phyloP scores from a whole-genome alignment of 495 filamentous ascomycete genomes.

The Aspergillus baeticus region DNA sequence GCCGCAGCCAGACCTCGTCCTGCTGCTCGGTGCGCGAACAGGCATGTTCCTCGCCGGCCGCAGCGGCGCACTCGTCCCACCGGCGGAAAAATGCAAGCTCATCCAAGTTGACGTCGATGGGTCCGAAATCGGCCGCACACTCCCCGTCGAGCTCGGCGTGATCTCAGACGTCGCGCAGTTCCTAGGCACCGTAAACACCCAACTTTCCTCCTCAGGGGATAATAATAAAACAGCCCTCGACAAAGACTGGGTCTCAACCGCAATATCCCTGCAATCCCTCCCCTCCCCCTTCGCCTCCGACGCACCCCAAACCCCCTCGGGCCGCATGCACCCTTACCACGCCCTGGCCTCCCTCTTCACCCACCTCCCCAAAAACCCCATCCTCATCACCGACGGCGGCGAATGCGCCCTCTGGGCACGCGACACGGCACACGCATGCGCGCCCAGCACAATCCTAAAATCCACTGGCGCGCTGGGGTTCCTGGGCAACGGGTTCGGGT shows the following conservation, averaged over 20 bases:
- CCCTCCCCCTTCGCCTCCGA: constrained; percentile 21
- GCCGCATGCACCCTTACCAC: constrained; percentile 28
- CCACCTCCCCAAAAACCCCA: constrained; percentile 22
- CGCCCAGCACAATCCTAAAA: constrained; percentile 19
- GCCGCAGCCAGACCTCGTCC: constrained; percentile 20
- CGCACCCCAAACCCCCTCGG: constrained; percentile 11
- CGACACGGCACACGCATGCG: constrained; percentile 11
- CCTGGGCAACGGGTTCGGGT: constrained; percentile 29
- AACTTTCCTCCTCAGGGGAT: not conserved
- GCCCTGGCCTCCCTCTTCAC: constrained; percentile 23
- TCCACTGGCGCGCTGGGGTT: constrained; percentile 27
- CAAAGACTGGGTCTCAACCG: constrained; percentile 18
- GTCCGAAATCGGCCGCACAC: constrained; percentile 24
- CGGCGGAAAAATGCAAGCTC: constrained; percentile 19
- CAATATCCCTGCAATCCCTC: constrained; percentile 13
- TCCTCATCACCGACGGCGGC: constrained; percentile 29
- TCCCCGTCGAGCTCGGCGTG: constrained; percentile 25
- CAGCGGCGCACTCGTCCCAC: constrained; percentile 26
- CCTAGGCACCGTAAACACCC: constrained; percentile 14
- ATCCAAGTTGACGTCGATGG: constrained; percentile 28
- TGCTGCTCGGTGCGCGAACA: constrained; percentile 28
- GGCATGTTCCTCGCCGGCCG: constrained; percentile 29
- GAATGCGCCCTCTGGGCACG: constrained; percentile 22
- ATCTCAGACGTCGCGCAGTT: constrained; percentile 24
- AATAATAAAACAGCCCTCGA: too few species aligned